Evolutionary conservation across 2,329 filamentous ascomycete species (phyloP).

Genomic region (Ramularia endophylla): DNA sequence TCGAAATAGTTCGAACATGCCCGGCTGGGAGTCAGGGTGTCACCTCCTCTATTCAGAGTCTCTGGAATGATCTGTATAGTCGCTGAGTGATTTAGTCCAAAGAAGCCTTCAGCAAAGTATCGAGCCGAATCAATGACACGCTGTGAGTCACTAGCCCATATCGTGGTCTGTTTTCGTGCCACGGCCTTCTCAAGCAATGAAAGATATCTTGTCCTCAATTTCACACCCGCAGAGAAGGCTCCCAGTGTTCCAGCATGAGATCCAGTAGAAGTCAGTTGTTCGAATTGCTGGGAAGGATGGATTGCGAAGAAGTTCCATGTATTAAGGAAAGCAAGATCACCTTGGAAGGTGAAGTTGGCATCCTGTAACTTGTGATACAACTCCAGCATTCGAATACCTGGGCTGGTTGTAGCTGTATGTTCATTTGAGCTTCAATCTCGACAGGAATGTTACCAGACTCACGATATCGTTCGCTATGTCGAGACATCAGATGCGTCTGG

Average conservation of each 20-base stretch:
- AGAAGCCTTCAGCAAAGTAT: slow-evolving; percentile 51
- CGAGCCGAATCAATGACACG: slow-evolving; percentile 53
- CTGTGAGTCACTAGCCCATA: slow-evolving; percentile 51
- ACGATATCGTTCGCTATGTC: slow-evolving; percentile 55
- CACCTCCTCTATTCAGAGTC: slow-evolving; percentile 41
- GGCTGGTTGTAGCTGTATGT: slow-evolving; percentile 46
- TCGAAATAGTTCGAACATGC: slow-evolving; percentile 38
- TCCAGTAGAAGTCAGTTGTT: slow-evolving; percentile 50
- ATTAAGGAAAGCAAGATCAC: slow-evolving; percentile 50
- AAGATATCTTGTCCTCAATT: slow-evolving; percentile 48
- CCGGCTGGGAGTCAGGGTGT: slow-evolving; percentile 53
- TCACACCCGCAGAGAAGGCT: slow-evolving; percentile 50
- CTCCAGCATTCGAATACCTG: slow-evolving; percentile 44
- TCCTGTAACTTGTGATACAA: slow-evolving; percentile 44
- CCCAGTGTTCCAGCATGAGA: slow-evolving; percentile 51
- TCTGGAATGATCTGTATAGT: slow-evolving; percentile 51
- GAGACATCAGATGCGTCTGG: slow-evolving; percentile 56
- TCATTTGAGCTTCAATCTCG: too few relatives aligned
- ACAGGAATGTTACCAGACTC: too few relatives aligned
- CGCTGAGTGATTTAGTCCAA: slow-evolving; percentile 40
- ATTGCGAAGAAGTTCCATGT: slow-evolving; percentile 50
- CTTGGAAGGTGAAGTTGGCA: slow-evolving; percentile 38
- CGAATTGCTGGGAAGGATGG: slow-evolving; percentile 41
- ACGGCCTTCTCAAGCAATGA: slow-evolving; percentile 36
- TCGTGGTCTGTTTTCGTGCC: slow-evolving; percentile 29